Percentiles rank a stretch among this genome's conserved stretches.
phyloP scores from a whole-genome alignment of 441 rosid genomes.

The Capsella rubella region DNA sequence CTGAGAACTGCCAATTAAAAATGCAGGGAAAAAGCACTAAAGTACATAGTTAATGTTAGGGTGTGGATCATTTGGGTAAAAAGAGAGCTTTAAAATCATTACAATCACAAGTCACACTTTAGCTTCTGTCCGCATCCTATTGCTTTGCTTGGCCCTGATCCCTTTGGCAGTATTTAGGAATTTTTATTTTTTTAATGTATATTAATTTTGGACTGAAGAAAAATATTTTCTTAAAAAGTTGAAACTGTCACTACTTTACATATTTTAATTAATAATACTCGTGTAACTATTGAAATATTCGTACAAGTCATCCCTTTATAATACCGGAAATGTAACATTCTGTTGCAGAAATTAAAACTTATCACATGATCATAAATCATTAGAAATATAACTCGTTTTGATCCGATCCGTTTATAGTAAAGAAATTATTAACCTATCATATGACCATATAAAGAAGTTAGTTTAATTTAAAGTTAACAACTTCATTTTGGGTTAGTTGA shows the following conservation, averaged over 20 bases:
- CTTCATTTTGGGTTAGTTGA: constrained; percentile 10
- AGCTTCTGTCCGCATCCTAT: constrained; percentile 27
- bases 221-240: not conserved
- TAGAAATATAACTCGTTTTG: not conserved
- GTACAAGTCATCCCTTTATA: not conserved
- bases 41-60: constrained; percentile 17
- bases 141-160: constrained; percentile 17
- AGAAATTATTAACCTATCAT: not conserved
- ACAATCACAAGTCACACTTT: constrained; percentile 30
- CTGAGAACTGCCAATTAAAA: not conserved
- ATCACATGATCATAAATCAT: not conserved
- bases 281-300: not conserved
- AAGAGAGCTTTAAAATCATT: constrained; percentile 22
- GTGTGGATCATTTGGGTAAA: constrained; percentile 18
- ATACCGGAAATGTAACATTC: not conserved
- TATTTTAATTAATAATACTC: not conserved
- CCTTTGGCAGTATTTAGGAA: constrained; percentile 23
- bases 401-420: not conserved
- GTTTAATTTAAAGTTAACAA: not conserved
- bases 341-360: not conserved
- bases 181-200: not conserved
- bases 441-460: not conserved
- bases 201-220: not conserved
- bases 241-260: not conserved
- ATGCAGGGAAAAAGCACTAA: not conserved